These are phyloP conservation scores for Mycosphaerella arachidis DNA, from an alignment of 2,329 filamentous ascomycete species.

Conservation along the genomic window DNA sequence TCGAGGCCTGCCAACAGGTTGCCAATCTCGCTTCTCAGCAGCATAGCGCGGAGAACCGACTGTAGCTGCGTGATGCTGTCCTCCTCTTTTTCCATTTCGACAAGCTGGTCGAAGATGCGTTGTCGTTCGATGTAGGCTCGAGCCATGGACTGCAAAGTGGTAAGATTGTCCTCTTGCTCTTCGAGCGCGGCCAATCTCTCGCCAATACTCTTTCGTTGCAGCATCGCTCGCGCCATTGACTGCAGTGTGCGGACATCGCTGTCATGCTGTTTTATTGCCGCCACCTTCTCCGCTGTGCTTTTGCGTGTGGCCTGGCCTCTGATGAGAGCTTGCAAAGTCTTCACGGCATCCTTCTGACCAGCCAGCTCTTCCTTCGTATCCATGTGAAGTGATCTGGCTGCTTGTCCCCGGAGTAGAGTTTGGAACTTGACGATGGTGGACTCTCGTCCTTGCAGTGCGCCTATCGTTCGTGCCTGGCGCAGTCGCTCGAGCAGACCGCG, in stretches of 20 bases:
- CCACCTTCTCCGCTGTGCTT: conserved; percentile 24
- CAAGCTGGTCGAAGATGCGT: conserved; percentile 58
- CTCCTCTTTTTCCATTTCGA: conserved; percentile 65
- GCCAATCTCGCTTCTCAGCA: conserved; percentile 69
- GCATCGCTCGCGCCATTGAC: conserved; percentile 47
- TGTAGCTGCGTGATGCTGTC: conserved; percentile 67
- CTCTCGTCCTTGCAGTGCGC: conserved; percentile 33
- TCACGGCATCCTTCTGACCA: conserved; percentile 27
- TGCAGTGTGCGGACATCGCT: conserved; percentile 47
- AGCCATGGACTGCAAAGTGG: conserved; percentile 60
- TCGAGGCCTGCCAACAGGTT: conserved; percentile 72
- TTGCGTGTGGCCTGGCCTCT: conserved; percentile 29
- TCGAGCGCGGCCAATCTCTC: conserved; percentile 52
- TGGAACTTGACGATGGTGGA: conserved; percentile 54
- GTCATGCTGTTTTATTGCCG: conserved; percentile 44
- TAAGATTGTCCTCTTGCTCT: conserved; percentile 54
- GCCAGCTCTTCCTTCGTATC: conserved; percentile 28
- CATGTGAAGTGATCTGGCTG: conserved; percentile 43
- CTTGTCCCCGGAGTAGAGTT: conserved; percentile 60
- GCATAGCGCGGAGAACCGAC: conserved; percentile 70
- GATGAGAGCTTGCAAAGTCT: conserved; percentile 42
- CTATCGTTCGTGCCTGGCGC: conserved; percentile 26
- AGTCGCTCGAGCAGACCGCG: conserved; percentile 40
- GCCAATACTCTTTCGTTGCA: conserved; percentile 41
- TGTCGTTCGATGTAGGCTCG: conserved; percentile 64